These are phyloP conservation scores for Dioscorea alata DNA, from an alignment of 106 monocot species.

Conservation along the genomic window DNA sequence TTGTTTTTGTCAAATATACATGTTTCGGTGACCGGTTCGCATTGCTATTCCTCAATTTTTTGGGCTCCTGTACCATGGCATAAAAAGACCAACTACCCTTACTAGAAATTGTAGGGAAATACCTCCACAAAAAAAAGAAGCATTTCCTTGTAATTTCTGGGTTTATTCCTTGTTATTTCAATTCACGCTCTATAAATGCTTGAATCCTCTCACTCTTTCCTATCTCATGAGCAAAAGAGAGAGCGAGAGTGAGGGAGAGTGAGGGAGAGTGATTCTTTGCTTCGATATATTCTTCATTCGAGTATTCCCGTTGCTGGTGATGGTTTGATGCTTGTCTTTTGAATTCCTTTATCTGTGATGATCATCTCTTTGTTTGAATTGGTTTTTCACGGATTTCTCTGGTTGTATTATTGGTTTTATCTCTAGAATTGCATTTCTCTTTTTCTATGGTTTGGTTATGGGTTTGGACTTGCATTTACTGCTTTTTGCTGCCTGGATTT, in stretches of 20 bases:
- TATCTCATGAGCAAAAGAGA: background rate
- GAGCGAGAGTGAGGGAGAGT: background rate
- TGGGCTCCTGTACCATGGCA: too few relatives aligned
- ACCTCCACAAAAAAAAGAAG: background rate
- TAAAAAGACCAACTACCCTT: too few relatives aligned
- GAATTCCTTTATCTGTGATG: background rate
- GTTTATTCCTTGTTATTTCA: too few relatives aligned
- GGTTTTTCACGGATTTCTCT: too few relatives aligned
- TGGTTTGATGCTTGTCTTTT: background rate
- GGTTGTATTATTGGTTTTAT: background rate
- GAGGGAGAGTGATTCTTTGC: background rate
- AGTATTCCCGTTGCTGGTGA: background rate
- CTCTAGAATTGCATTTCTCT: background rate
- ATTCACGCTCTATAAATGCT: slow-evolving; percentile 1
- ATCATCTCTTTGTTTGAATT: too few relatives aligned
- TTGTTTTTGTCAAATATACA: too few relatives aligned
- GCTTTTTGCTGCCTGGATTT: too few relatives aligned
- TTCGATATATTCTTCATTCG: background rate
- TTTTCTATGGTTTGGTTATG: background rate
- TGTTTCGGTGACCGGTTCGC: too few relatives aligned
- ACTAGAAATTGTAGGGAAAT: too few relatives aligned
- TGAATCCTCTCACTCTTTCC: background rate
- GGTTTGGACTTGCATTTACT: background rate
- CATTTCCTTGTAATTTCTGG: too few relatives aligned
- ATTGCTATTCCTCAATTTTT: too few relatives aligned